These are phyloP conservation scores for Emmonsia crescens DNA, from an alignment of 2,329 filamentous ascomycete species.

Conservation along the genomic window DNA sequence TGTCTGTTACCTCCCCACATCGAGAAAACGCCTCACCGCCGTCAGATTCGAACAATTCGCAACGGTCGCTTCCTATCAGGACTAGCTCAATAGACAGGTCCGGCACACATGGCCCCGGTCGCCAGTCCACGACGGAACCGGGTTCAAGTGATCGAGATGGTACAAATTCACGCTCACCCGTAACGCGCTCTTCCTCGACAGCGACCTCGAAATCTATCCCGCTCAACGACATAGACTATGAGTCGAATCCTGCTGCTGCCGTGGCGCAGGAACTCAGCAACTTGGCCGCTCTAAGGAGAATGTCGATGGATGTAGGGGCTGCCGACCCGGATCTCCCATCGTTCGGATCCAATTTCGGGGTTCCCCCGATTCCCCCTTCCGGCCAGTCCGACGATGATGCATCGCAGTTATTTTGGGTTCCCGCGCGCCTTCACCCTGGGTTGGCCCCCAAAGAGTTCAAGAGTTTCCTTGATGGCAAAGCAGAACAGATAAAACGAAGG, in stretches of 20 bases:
- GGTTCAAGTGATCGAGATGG: slow-evolving; percentile 32
- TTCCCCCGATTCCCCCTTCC: slow-evolving; percentile 34
- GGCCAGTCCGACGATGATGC: slow-evolving; percentile 62
- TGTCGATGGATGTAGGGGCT: slow-evolving; percentile 83
- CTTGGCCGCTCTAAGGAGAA: slow-evolving; percentile 74
- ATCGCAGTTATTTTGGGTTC: slow-evolving; percentile 87
- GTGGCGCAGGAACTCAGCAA: slow-evolving; percentile 90
- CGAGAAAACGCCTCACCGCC: not conserved
- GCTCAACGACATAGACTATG: slow-evolving; percentile 76
- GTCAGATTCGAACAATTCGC: slow-evolving; percentile 18
- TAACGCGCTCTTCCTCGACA: slow-evolving; percentile 41
- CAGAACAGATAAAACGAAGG: slow-evolving; percentile 76
- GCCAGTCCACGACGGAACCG: slow-evolving; percentile 16
- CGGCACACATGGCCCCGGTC: slow-evolving; percentile 24
- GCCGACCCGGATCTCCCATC: slow-evolving; percentile 46
- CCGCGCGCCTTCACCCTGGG: slow-evolving; percentile 86
- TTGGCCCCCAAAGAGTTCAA: slow-evolving; percentile 94
- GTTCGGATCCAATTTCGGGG: slow-evolving; percentile 28
- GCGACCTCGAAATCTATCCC: slow-evolving; percentile 55
- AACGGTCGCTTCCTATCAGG: slow-evolving; percentile 8
- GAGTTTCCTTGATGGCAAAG: slow-evolving; percentile 85
- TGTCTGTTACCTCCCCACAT: slow-evolving; percentile 22
- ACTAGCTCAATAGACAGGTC: slow-evolving; percentile 22
- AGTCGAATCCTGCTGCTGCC: slow-evolving; percentile 77
- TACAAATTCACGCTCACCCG: slow-evolving; percentile 40